Evolutionary conservation across 1,139 yeast species (phyloP).

Genomic region (Taphrina sp.): DNA sequence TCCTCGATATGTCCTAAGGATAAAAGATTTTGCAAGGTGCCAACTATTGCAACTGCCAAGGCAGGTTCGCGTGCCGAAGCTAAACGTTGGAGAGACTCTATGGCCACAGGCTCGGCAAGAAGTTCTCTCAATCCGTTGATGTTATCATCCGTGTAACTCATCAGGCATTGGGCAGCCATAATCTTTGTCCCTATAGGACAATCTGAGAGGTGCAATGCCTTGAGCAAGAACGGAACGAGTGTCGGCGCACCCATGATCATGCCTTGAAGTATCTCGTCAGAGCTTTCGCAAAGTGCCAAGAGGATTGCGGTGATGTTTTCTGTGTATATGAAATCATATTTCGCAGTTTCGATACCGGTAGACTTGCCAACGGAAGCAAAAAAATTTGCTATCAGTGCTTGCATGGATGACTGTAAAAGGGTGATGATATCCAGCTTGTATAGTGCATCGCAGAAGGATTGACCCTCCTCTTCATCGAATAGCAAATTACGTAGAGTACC

Average conservation of each 20-base stretch:
- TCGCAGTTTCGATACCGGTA: background rate
- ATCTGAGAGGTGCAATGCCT: background rate
- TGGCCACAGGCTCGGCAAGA: too few species aligned
- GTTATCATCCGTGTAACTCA: constrained; percentile 35
- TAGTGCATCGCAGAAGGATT: constrained; percentile 67
- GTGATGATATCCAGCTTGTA: constrained; percentile 81
- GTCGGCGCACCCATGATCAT: constrained; percentile 49
- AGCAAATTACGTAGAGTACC: constrained; percentile 78
- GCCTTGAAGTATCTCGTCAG: constrained; percentile 59
- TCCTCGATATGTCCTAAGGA: too few species aligned
- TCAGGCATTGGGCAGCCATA: constrained; percentile 38
- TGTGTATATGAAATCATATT: constrained; percentile 52
- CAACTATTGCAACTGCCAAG: too few species aligned
- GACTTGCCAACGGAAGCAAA: background rate
- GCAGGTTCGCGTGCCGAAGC: too few species aligned
- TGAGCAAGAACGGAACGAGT: constrained; percentile 37
- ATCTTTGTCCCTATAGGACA: constrained; percentile 34
- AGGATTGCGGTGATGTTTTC: constrained; percentile 73
- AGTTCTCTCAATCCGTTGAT: background rate
- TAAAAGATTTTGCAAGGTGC: too few species aligned
- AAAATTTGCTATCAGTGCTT: background rate
- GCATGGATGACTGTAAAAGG: background rate
- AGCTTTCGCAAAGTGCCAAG: constrained; percentile 64
- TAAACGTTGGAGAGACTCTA: too few species aligned
- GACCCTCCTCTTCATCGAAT: constrained; percentile 70